Base-by-base conservation (phyloP, 805 yeast species). In the Debaryomyces tyrocola region DNA sequence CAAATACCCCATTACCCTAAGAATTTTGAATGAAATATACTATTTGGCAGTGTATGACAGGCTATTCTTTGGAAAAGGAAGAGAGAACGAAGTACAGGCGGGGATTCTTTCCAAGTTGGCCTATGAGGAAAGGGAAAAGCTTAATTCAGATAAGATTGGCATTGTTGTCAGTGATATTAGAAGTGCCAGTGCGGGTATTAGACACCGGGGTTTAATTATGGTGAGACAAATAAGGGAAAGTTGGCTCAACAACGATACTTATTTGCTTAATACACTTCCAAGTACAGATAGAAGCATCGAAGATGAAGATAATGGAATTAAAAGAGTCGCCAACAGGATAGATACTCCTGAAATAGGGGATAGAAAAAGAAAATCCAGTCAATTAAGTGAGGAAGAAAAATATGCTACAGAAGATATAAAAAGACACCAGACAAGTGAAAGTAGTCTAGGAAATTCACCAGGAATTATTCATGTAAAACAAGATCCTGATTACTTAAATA, bases 41-140 rank as follows among this genome's bases (percentile, higher is more conserved):
- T 64, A 64, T 42, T 24, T 64, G 36, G 58, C 59, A 5, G 52
- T 48, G 20, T 63, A 59, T 40, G 69, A 65, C 27, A 50, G 66
- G n/a, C 43, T 62, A 18, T 56, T 54, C 37, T 56, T 38, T 42
- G 48, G 53, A 35, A 34, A 35, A 27, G 38, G 45, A 33, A 39
- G 51, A 15, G 46, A 48, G 12, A 39, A 39, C 21, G 42, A 39
- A 18, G 12, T 28, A 3, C 33, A 40, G 35, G 45, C 40, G 28
- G 28, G 40, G 8, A 33, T 51, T 11, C 43, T 41, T 24, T 12
- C 43, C 6, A 39, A 45, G 18, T 37, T 47, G n/a, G 36, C 27
- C 17, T 37, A 42, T 11, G 37, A 27, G 11, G 48, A 45, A n/a
- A 40, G 35, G 27, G 40, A 21, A 11, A 28, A 36, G 4, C 35